Conservation (phyloP, 163 green algal species). For the Scenedesmus sp. region DNA sequence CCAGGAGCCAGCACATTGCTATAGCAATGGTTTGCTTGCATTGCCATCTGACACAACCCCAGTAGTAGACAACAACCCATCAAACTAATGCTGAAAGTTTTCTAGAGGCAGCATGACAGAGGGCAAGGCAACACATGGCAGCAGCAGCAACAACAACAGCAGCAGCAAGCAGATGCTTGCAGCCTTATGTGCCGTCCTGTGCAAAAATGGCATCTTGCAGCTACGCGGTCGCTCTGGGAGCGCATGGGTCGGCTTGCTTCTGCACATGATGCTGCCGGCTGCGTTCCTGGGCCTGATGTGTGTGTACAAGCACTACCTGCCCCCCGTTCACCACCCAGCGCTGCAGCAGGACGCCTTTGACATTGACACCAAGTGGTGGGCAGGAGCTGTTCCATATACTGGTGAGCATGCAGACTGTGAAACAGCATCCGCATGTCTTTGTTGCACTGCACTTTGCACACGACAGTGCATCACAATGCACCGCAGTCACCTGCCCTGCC, state of each 20-base stretch:
- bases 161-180: background rate
- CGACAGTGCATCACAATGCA: no score
- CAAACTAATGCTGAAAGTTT: background rate
- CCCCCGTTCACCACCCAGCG: conserved; percentile 47
- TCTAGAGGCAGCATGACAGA: background rate
- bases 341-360: conserved; percentile 28
- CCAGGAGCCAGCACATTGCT: background rate
- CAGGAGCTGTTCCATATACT: conserved; percentile 37
- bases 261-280: conserved; percentile 75
- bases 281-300: conserved; percentile 82
- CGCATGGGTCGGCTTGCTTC: conserved; percentile 62
- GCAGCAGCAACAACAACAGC: background rate
- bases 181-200: conserved; percentile 74
- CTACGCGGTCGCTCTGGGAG: conserved; percentile 66
- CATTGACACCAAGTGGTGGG: conserved; percentile 51
- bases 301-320: conserved; percentile 83
- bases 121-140: background rate
- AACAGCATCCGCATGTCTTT: background rate
- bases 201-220: conserved; percentile 80
- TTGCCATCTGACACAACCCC: background rate
- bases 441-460: no score
- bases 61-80: background rate
- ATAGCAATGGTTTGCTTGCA: background rate
- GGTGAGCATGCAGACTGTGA: background rate
- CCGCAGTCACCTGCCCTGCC: no score